These are phyloP conservation scores for Avena sativa DNA, from an alignment of 176 grass and related monocot genomes.

Conservation along the genomic window DNA sequence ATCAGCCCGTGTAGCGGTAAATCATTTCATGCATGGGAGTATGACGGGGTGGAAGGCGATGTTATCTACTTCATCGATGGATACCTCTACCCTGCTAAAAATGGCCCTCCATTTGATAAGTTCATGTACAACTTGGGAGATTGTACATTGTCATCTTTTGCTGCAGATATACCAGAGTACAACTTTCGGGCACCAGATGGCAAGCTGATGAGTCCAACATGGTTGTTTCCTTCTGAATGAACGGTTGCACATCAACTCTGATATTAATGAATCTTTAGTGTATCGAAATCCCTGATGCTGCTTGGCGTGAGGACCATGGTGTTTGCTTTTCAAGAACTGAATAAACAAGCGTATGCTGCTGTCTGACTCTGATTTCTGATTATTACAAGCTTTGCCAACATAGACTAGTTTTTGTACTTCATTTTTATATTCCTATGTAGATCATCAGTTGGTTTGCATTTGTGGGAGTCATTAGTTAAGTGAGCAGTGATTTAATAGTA, in stretches of 20 bases:
- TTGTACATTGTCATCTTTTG: constrained; percentile 28
- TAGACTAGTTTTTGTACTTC: background rate
- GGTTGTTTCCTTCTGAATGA: constrained; percentile 50
- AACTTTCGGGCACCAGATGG: constrained; percentile 26
- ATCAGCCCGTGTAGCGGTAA: constrained; percentile 44
- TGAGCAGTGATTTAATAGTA: background rate
- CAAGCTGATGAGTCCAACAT: constrained; percentile 41
- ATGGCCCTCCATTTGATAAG: constrained; percentile 5
- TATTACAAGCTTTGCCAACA: background rate
- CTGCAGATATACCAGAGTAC: constrained; percentile 5
- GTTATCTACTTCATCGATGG: constrained; percentile 44
- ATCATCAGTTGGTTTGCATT: background rate
- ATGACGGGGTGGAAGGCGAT: constrained; percentile 34
- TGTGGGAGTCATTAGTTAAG: constrained; percentile 3
- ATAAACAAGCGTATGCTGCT: background rate
- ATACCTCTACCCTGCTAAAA: constrained; percentile 15
- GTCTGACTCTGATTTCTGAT: background rate
- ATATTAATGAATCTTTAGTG: background rate
- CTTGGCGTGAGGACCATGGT: background rate
- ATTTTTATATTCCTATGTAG: background rate
- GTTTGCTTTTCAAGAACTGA: constrained; percentile 25
- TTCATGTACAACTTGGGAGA: constrained; percentile 45
- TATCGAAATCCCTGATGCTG: constrained; percentile 2
- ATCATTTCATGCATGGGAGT: constrained; percentile 29
- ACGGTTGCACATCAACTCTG: background rate